A percentile compares a stretch with the other conserved stretches of the same genome.
phyloP scores from a whole-genome alignment of 2,329 filamentous ascomycete genomes.

The Aspergillus calidoustus region DNA sequence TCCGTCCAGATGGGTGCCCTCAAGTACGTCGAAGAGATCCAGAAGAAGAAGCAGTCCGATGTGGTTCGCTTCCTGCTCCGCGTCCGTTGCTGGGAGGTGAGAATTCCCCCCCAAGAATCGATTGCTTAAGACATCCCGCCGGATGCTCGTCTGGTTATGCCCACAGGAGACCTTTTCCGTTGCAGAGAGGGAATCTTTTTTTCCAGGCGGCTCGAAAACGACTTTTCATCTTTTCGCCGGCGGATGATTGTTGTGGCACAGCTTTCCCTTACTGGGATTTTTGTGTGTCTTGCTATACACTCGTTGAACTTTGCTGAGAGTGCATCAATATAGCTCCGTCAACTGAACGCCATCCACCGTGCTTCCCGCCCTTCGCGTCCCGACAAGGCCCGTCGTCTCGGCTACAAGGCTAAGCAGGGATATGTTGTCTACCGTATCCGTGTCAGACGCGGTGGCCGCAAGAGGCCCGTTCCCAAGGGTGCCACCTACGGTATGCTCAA shows the following conservation, averaged over 20 bases:
- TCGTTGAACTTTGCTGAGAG: constrained; percentile 99
- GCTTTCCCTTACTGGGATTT: constrained; percentile 23
- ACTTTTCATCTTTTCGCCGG: constrained; percentile 31
- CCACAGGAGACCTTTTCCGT: constrained; percentile 36
- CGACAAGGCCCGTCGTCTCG: constrained; percentile 99
- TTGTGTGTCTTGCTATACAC: constrained; percentile 81
- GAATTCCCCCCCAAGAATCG: constrained; percentile 43
- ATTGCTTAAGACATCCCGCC: constrained; percentile 43
- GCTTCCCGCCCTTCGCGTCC: constrained; percentile 96
- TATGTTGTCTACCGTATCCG: constrained; percentile 99
- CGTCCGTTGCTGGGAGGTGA: constrained; percentile 99
- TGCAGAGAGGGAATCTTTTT: constrained; percentile 29
- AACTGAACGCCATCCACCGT: constrained; percentile 99
- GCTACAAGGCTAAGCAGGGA: constrained; percentile 99
- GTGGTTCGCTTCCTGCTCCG: constrained; percentile 99
- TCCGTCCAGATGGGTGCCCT: constrained; percentile 88
- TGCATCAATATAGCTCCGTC: constrained; percentile 99
- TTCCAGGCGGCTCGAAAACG: constrained; percentile 36
- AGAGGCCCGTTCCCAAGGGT: constrained; percentile 95
- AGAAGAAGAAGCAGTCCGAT: constrained; percentile 99
- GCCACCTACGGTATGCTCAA: constrained; percentile 86
- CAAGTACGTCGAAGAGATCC: constrained; percentile 99
- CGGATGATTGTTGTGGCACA: constrained; percentile 57
- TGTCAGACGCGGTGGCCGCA: constrained; percentile 97
- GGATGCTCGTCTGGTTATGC: constrained; percentile 41